Conservation (phyloP, 371 early-diverging fungal species). For the Apophysomyces variabilis region DNA sequence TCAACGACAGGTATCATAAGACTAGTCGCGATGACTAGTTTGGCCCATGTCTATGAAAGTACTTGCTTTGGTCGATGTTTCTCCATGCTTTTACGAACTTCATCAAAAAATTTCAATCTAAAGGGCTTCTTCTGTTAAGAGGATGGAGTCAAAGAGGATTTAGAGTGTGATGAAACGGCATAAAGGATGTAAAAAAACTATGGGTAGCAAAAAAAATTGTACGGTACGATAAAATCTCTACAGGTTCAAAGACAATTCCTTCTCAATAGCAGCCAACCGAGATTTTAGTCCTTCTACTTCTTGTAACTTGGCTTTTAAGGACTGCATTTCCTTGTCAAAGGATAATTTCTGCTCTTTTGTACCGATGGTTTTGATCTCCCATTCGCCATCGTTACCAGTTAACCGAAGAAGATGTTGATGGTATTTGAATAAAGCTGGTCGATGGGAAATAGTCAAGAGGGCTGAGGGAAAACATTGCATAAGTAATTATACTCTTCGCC, state of each 20-base stretch:
- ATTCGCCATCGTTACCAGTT: slow-evolving; percentile 78
- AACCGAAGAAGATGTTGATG: slow-evolving; percentile 77
- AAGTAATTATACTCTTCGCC: not conserved
- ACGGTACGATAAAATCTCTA: not conserved
- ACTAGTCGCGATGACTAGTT: too few species aligned
- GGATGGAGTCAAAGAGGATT: not conserved
- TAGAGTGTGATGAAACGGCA: not conserved
- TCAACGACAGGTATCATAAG: too few species aligned
- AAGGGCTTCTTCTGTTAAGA: not conserved
- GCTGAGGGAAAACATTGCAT: slow-evolving; percentile 32
- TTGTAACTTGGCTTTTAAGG: slow-evolving; percentile 73
- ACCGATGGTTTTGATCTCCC: slow-evolving; percentile 80
- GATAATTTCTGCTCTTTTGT: slow-evolving; percentile 77
- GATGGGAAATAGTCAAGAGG: slow-evolving; percentile 88
- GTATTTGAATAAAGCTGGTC: slow-evolving; percentile 87
- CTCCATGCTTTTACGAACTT: too few species aligned
- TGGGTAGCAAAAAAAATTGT: not conserved
- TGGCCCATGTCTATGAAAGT: too few species aligned
- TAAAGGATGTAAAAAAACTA: not conserved
- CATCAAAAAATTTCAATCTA: not conserved
- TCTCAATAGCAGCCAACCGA: slow-evolving; percentile 71
- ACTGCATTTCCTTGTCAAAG: slow-evolving; percentile 81
- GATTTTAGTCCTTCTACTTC: slow-evolving; percentile 73
- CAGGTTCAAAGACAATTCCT: slow-evolving; percentile 57
- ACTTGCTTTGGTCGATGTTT: too few species aligned